Percentiles rank a stretch among this genome's conserved stretches.
Conservation (phyloP, 768 basidiomycete genomes). For the Ramaria rubella region DNA sequence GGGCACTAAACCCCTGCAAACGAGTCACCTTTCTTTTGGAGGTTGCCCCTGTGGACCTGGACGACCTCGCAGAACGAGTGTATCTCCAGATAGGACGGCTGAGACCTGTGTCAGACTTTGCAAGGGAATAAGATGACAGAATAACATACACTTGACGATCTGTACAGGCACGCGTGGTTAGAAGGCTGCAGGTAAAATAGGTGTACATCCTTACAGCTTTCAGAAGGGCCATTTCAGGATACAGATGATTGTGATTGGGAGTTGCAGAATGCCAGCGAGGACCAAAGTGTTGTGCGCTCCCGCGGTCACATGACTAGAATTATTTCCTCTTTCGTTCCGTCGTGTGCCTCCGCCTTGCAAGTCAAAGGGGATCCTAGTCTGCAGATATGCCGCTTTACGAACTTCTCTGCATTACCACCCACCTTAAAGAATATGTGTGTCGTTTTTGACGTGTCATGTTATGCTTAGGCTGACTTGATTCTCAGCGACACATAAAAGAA, state of each 20-base stretch:
- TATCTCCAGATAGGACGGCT: slow-evolving; percentile 91
- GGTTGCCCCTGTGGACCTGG: slow-evolving; percentile 78
- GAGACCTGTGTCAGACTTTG: slow-evolving; percentile 20
- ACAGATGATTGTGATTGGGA: neutral
- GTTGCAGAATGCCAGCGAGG: slow-evolving; percentile 9
- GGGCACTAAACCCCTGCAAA: neutral
- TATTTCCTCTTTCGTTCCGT: neutral
- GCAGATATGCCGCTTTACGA: slow-evolving; percentile 77
- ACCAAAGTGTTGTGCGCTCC: neutral
- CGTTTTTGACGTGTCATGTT: slow-evolving; percentile 1
- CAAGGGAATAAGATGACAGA: slow-evolving; percentile 7
- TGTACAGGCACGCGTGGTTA: slow-evolving; percentile 8
- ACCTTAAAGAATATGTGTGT: slow-evolving; percentile 68
- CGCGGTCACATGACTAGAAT: neutral
- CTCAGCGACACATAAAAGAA: slow-evolving; percentile 67
- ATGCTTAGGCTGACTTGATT: neutral
- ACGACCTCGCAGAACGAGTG: slow-evolving; percentile 73
- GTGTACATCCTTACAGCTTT: slow-evolving; percentile 69
- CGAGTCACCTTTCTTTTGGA: slow-evolving; percentile 76
- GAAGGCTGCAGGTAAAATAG: slow-evolving; percentile 18
- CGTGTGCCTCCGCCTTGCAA: neutral
- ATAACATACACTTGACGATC: slow-evolving; percentile 32
- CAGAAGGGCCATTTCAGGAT: slow-evolving; percentile 30
- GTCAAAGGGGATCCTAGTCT: too few relatives aligned
- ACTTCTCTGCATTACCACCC: slow-evolving; percentile 75